A percentile compares a stretch with the other conserved stretches of the same genome.
Evolutionary conservation across 2,329 filamentous ascomycete species (phyloP).

Genomic region (Rutstroemia sp.): DNA sequence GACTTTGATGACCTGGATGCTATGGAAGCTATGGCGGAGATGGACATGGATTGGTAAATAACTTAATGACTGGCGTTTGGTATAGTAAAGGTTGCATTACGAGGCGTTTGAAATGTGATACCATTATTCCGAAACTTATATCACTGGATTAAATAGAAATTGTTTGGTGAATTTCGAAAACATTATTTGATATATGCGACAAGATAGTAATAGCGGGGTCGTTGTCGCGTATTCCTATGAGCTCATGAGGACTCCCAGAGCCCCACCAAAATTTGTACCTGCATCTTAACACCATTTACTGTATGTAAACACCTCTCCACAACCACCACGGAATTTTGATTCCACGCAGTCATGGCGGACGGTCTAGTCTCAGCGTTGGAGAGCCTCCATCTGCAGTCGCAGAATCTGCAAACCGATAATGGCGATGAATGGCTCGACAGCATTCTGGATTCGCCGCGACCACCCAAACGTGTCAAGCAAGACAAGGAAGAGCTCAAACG

Average conservation of each 20-base stretch:
- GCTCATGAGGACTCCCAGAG: background rate
- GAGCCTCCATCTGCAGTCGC: constrained; percentile 38
- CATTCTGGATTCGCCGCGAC: constrained; percentile 46
- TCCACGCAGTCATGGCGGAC: constrained; percentile 21
- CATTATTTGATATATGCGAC: background rate
- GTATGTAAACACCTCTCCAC: background rate
- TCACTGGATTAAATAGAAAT: background rate
- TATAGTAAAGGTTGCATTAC: constrained; percentile 1
- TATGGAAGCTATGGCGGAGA: constrained; percentile 55
- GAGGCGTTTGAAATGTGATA: constrained; percentile 5
- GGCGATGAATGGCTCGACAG: constrained; percentile 46
- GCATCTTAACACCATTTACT: background rate
- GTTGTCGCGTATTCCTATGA: background rate
- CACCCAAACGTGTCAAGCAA: constrained; percentile 42
- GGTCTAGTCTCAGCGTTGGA: constrained; percentile 42
- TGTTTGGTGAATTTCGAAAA: background rate
- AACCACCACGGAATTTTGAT: background rate
- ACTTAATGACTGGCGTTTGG: background rate
- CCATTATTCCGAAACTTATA: background rate
- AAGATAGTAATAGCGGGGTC: background rate
- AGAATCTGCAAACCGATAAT: constrained; percentile 23
- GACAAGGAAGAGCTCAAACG: constrained; percentile 58
- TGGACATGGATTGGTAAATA: constrained; percentile 36
- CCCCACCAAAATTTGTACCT: constrained; percentile 1
- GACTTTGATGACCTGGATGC: constrained; percentile 38